Conservation (phyloP, 2,329 filamentous ascomycete species). For the Neofusicoccum cordaticola region DNA sequence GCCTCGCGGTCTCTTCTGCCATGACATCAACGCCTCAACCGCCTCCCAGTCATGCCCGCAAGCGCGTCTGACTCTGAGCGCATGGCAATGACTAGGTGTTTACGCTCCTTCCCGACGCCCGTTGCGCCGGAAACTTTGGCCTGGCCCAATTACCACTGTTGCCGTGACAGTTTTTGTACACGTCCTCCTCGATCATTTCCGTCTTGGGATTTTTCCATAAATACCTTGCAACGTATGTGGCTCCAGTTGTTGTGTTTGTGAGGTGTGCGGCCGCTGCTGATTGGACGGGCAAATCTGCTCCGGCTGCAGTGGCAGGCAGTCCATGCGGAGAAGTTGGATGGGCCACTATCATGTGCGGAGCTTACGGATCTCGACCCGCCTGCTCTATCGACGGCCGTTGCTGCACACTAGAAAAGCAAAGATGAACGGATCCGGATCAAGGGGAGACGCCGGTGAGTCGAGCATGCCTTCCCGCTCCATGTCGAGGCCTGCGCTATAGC, state of each 20-base stretch:
- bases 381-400: not conserved
- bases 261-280: not conserved
- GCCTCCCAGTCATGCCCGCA: too few relatives aligned
- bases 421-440: not conserved
- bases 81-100: not conserved
- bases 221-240: conserved; percentile 4
- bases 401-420: not conserved
- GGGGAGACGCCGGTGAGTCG: not conserved
- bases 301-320: conserved; percentile 11
- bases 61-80: not conserved
- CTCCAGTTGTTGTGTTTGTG: conserved; percentile 8
- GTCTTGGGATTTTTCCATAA: not conserved
- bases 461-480: not conserved
- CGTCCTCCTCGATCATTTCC: conserved; percentile 4
- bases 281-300: not conserved
- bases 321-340: conserved; percentile 11
- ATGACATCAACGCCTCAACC: too few relatives aligned
- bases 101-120: not conserved
- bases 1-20: too few relatives aligned
- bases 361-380: conserved; percentile 2
- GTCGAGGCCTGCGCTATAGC: not conserved
- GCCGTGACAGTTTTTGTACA: not conserved
- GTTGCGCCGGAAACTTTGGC: not conserved
- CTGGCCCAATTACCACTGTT: not conserved
- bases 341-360: conserved; percentile 11